Evolutionary conservation across 225 moss, liverwort and hornwort genomes (phyloP).

Genomic region (Takakia lepidozioides): DNA sequence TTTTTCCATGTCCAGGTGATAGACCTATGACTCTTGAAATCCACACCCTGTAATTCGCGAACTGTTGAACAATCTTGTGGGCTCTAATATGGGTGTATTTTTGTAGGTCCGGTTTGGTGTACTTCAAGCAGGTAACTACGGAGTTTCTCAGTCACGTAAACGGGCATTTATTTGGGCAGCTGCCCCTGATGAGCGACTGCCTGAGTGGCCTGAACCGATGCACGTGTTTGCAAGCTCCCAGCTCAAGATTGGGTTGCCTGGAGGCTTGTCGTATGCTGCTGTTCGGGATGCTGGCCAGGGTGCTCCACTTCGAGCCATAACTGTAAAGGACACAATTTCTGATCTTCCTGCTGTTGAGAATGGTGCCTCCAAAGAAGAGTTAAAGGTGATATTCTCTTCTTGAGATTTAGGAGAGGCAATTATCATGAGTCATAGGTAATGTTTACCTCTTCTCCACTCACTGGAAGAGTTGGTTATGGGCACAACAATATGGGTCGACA

Average conservation of each 20-base stretch:
- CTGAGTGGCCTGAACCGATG: conserved; percentile 95
- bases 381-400: conserved; percentile 32
- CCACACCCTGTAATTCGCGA: too few relatives aligned
- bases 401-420: too few relatives aligned
- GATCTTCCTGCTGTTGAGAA: conserved; percentile 84
- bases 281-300: conserved; percentile 75
- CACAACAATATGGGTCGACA: too few relatives aligned
- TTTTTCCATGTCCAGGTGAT: background rate
- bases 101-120: conserved; percentile 91
- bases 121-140: conserved; percentile 97
- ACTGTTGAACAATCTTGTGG: too few relatives aligned
- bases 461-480: too few relatives aligned
- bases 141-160: conserved; percentile 91
- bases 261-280: conserved; percentile 69
- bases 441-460: too few relatives aligned
- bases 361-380: conserved; percentile 55
- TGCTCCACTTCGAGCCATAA: conserved; percentile 83
- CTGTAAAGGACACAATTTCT: conserved; percentile 85
- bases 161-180: conserved; percentile 98
- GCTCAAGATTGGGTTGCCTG: conserved; percentile 68
- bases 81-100: background rate
- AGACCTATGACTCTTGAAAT: conserved; percentile 1
- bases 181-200: conserved; percentile 59
- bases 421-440: too few relatives aligned
- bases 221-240: conserved; percentile 91